Percentiles rank a stretch among this genome's conserved stretches.
phyloP scores from a whole-genome alignment of 495 filamentous ascomycete genomes.

The Ascodesmis nigricans region DNA sequence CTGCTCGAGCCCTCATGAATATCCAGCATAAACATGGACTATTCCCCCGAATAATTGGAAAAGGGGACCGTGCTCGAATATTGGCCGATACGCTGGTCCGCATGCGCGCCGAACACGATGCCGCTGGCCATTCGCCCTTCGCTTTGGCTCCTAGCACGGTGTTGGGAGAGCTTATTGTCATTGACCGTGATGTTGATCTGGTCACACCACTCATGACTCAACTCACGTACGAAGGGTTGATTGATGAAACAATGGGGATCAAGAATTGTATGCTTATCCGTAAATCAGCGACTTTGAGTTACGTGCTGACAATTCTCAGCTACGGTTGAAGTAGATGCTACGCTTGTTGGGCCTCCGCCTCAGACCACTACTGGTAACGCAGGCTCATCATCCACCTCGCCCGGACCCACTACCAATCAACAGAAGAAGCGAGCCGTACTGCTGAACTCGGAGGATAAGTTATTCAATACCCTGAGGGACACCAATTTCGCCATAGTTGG shows the following conservation, averaged over 20 bases:
- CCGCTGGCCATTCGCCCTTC: slow-evolving; percentile 41
- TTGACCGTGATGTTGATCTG: slow-evolving; percentile 86
- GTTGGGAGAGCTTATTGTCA: slow-evolving; percentile 77
- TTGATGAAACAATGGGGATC: slow-evolving; percentile 87
- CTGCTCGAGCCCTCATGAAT: slow-evolving; percentile 84
- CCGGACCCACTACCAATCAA: slow-evolving; percentile 29
- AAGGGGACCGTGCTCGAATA: slow-evolving; percentile 78
- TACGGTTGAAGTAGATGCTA: slow-evolving; percentile 80
- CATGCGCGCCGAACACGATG: slow-evolving; percentile 78
- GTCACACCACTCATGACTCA: slow-evolving; percentile 80
- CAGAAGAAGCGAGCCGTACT: slow-evolving; percentile 73
- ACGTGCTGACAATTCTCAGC: slow-evolving; percentile 29
- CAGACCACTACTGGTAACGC: slow-evolving; percentile 27
- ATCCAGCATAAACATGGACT: slow-evolving; percentile 81
- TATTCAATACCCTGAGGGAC: slow-evolving; percentile 75
- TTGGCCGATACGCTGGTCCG: slow-evolving; percentile 74
- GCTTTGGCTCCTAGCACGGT: slow-evolving; percentile 68
- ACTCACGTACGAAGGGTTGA: slow-evolving; percentile 86
- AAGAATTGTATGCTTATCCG: slow-evolving; percentile 27
- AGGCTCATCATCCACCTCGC: slow-evolving; percentile 29
- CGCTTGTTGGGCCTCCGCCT: slow-evolving; percentile 55
- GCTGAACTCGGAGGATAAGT: slow-evolving; percentile 69
- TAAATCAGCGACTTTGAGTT: neutral
- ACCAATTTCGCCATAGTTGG: slow-evolving; percentile 91
- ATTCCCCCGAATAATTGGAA: slow-evolving; percentile 86